These are phyloP conservation scores for Smittium mucronatum DNA, from an alignment of 371 early-diverging fungal genomes.

Conservation along the genomic window DNA sequence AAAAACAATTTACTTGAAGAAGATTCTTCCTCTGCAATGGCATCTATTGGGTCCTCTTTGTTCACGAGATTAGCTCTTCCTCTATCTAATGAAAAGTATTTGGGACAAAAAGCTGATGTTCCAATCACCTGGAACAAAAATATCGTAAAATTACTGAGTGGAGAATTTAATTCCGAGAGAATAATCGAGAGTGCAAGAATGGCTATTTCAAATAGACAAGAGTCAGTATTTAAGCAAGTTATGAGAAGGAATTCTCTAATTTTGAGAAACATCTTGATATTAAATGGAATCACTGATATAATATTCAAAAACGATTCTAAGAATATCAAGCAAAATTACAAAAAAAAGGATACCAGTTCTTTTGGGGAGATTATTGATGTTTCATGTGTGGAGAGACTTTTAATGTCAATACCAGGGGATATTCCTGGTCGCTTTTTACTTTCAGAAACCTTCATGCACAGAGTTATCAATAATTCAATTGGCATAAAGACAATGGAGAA, in stretches of 20 bases:
- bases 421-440: slow-evolving; percentile 26
- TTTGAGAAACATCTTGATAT: slow-evolving; percentile 30
- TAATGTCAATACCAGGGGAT: slow-evolving; percentile 28
- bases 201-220: slow-evolving; percentile 6
- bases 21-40: neutral
- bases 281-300: slow-evolving; percentile 5
- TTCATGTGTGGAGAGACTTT: slow-evolving; percentile 11
- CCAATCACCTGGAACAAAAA: neutral
- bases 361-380: neutral
- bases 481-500: neutral
- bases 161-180: too few relatives aligned
- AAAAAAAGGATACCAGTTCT: neutral
- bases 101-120: neutral
- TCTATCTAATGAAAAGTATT: neutral
- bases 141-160: too few relatives aligned
- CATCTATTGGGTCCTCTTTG: slow-evolving; percentile 4
- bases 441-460: slow-evolving; percentile 30
- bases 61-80: slow-evolving; percentile 9
- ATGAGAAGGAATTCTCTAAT: slow-evolving; percentile 27
- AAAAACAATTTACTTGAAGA: neutral
- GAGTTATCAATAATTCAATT: slow-evolving; percentile 13
- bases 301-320: neutral
- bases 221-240: slow-evolving; percentile 21
- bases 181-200: neutral
- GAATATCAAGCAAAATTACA: neutral